These are phyloP conservation scores for Verticillium isaacii DNA, from an alignment of 2,329 filamentous ascomycete genomes.

Conservation along the genomic window DNA sequence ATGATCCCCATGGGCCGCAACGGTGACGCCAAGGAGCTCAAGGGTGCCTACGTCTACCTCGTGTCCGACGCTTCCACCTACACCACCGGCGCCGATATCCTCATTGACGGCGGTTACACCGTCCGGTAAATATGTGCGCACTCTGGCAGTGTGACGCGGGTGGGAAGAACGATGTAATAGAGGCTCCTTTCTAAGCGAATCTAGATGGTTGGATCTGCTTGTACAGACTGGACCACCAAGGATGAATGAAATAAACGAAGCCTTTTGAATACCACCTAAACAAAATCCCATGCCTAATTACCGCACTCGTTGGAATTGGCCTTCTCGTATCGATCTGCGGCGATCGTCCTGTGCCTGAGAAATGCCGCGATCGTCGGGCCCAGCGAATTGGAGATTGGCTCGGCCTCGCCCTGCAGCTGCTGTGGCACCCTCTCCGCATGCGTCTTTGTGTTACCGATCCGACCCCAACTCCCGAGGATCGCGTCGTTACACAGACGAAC, in stretches of 20 bases:
- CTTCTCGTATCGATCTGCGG: background rate
- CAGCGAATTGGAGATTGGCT: no score
- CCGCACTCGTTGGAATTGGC: background rate
- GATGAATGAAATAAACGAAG: background rate
- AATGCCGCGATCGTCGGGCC: background rate
- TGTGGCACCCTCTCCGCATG: background rate
- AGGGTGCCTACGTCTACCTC: constrained; percentile 75
- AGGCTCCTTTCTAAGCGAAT: background rate
- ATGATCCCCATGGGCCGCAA: constrained; percentile 73
- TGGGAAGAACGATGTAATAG: background rate
- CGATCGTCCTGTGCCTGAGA: background rate
- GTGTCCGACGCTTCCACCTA: constrained; percentile 71
- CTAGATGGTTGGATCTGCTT: background rate
- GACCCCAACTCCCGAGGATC: background rate
- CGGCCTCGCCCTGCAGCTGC: background rate
- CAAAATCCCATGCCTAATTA: background rate
- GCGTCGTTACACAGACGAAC: background rate
- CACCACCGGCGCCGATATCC: constrained; percentile 66
- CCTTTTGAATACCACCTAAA: background rate
- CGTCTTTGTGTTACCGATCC: background rate
- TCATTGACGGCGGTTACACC: constrained; percentile 68
- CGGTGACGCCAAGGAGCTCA: constrained; percentile 64
- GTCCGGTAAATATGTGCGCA: constrained; percentile 26
- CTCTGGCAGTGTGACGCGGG: background rate
- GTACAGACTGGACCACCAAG: background rate